Evolutionary conservation across 192 early-diverging fungal species (phyloP), one percentile per base, ranked within the genome.

Genomic region (Phlyctochytrium planicorne): DNA sequence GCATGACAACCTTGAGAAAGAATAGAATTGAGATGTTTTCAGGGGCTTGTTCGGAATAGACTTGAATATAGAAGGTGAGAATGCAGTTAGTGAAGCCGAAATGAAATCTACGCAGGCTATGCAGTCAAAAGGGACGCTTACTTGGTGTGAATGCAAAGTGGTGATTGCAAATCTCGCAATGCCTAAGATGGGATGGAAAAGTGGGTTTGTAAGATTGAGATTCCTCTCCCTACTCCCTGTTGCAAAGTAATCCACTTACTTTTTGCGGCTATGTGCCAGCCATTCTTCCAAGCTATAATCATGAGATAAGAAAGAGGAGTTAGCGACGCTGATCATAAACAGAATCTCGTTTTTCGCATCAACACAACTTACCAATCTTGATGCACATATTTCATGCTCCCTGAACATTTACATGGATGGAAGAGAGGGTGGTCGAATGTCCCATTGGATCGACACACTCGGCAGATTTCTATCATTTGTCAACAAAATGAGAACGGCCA

Each of bases 361-460:
- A 47, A 20, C 34, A 20, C 16, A 17, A 30, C 63, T 66, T 81
- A 89, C 89, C 91, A 96, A 52, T 88, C 84, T 75, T 96, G 94
- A 79, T 98, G 96, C n/a, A 98, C 91, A 78, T 87, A 93, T 69
- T 88, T 86, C 76, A 98, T 98, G 72, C 91, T 93, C 16, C 96
- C 96, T 24, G 94, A 90, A 80, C 96, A 98, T 76, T 93, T 93
- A 80, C 96, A 98, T 4, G 96, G 96, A 75, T 93, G 85, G 73
- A 89, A 96, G 52, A 98, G 84, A 33, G 91, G 94, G 68, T 96
- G 89, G 6, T 91, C 86, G 10, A 80, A 75, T 10, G 91, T 92
- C 64, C 64, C 0, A 30, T n/a, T n/a, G n/a, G n/a, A n/a, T n/a
- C n/a, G n/a, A n/a, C n/a, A n/a, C n/a, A n/a, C n/a, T n/a, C n/a